phyloP scores from a whole-genome alignment of 2,329 filamentous ascomycete species.

The Fusarium tanahbumbuense region DNA sequence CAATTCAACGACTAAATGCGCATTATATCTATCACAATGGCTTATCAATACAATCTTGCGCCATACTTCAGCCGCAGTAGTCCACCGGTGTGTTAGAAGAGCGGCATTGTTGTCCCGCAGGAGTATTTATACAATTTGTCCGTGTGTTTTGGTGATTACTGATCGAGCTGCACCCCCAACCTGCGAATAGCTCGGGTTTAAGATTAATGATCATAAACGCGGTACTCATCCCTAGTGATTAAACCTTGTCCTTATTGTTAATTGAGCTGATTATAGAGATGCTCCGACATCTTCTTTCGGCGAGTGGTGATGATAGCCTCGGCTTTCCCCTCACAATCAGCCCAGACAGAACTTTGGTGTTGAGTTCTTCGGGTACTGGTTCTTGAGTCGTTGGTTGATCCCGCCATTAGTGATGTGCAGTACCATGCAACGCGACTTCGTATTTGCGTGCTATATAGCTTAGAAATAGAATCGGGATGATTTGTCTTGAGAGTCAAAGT shows the following conservation, averaged over 20 bases:
- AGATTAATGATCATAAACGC: slow-evolving; percentile 31
- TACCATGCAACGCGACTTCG: neutral
- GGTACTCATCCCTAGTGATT: neutral
- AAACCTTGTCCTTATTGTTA: neutral
- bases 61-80: neutral
- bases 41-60: neutral
- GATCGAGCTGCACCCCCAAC: slow-evolving; percentile 6
- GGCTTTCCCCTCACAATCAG: neutral
- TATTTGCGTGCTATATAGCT: neutral
- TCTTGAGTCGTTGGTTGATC: neutral
- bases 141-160: slow-evolving; percentile 24
- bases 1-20: neutral
- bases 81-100: neutral
- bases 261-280: neutral
- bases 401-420: neutral
- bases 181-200: neutral
- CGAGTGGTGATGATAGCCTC: neutral
- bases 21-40: neutral
- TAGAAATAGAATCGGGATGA: neutral
- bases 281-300: too few relatives aligned
- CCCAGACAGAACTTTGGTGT: neutral
- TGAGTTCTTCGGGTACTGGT: neutral
- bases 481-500: neutral
- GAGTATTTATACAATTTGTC: slow-evolving; percentile 3
- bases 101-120: neutral